phyloP scores from a whole-genome alignment of 2,329 filamentous ascomycete species.

The Aspergillus felis region DNA sequence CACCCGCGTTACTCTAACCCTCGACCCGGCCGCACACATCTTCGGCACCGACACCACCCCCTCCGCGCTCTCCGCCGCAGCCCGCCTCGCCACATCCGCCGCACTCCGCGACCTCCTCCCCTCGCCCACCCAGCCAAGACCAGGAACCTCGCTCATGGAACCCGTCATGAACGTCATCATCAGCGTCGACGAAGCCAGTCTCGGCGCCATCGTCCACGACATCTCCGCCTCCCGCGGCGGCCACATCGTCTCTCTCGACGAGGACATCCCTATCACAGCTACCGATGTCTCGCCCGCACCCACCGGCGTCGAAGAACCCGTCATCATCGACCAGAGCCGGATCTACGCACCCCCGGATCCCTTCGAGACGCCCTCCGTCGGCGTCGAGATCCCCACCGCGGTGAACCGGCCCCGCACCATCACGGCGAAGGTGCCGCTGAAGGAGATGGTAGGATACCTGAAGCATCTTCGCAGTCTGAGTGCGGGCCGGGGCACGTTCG shows the following conservation, averaged over 20 bases:
- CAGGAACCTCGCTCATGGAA: conserved; percentile 70
- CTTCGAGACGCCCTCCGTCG: conserved; percentile 47
- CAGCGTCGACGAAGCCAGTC: conserved; percentile 73
- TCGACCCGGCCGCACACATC: conserved; percentile 63
- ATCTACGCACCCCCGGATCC: conserved; percentile 90
- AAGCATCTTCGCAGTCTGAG: conserved; percentile 86
- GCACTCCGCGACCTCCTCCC: conserved; percentile 57
- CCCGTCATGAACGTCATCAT: conserved; percentile 91
- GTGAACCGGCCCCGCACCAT: conserved; percentile 58
- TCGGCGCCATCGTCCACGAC: conserved; percentile 80
- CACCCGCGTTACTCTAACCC: conserved; percentile 64
- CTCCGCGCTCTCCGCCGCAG: conserved; percentile 64
- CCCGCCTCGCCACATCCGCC: conserved; percentile 62
- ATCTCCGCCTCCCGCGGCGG: conserved; percentile 70
- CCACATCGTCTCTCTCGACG: conserved; percentile 67
- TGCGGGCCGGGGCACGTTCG: conserved; percentile 73
- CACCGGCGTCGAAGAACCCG: conserved; percentile 27
- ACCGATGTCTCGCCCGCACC: conserved; percentile 21
- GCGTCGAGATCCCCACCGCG: conserved; percentile 23
- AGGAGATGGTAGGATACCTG: conserved; percentile 95
- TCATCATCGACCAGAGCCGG: conserved; percentile 62
- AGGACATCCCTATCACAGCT: conserved; percentile 35
- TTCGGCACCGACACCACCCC: conserved; percentile 65
- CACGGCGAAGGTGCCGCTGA: conserved; percentile 81
- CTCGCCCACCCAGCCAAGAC: conserved; percentile 38